These are phyloP conservation scores for Circinella umbellata DNA, from an alignment of 371 early-diverging fungal genomes.

Conservation along the genomic window DNA sequence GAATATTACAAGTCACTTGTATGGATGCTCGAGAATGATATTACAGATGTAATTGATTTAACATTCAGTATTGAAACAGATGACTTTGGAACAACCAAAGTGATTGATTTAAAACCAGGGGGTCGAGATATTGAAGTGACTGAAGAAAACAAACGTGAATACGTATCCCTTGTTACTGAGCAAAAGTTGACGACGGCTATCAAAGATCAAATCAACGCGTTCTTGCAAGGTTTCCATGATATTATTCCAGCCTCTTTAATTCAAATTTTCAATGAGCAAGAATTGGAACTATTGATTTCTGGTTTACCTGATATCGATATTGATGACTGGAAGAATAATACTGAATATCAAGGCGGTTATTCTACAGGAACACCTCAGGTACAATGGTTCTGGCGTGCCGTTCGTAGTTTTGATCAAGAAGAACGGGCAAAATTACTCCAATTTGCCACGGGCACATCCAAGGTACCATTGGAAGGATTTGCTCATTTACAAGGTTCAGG, in stretches of 20 bases:
- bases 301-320: slow-evolving; percentile 98
- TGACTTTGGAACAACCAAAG: slow-evolving; percentile 88
- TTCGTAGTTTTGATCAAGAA: slow-evolving; percentile 96
- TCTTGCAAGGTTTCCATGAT: slow-evolving; percentile 96
- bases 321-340: slow-evolving; percentile 99
- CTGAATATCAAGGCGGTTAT: slow-evolving; percentile 94
- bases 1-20: slow-evolving; percentile 96
- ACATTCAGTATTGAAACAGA: slow-evolving; percentile 96
- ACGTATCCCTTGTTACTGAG: slow-evolving; percentile 91
- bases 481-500: slow-evolving; percentile 91
- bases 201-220: slow-evolving; percentile 92
- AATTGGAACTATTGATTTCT: slow-evolving; percentile 97
- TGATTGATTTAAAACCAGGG: slow-evolving; percentile 88
- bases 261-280: slow-evolving; percentile 98
- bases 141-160: slow-evolving; percentile 97
- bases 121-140: slow-evolving; percentile 95
- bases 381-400: slow-evolving; percentile 99
- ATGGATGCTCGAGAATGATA: slow-evolving; percentile 98
- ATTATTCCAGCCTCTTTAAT: slow-evolving; percentile 91
- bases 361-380: slow-evolving; percentile 85
- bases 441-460: slow-evolving; percentile 98
- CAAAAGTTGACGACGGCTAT: slow-evolving; percentile 89
- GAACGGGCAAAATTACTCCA: slow-evolving; percentile 97
- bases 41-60: slow-evolving; percentile 93
- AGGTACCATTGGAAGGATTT: slow-evolving; percentile 98